Evolutionary conservation across 2,329 filamentous ascomycete genomes (phyloP).

Genomic region (Xylariaceae sp.): DNA sequence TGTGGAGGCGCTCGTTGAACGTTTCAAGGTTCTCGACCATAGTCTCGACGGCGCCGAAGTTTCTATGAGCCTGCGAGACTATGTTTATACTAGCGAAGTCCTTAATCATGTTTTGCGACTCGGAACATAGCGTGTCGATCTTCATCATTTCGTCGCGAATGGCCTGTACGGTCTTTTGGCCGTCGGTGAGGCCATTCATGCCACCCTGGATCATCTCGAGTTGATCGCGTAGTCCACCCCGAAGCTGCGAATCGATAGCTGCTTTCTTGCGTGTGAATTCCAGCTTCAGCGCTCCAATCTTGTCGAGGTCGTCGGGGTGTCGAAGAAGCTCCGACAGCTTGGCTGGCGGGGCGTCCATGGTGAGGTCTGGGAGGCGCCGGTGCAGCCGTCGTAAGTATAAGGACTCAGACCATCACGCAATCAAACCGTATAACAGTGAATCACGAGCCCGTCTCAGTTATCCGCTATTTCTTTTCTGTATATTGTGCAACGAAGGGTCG

Average conservation of each 20-base stretch:
- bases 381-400: constrained; percentile 25
- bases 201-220: constrained; percentile 90
- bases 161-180: constrained; percentile 83
- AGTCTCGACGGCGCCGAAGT: constrained; percentile 88
- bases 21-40: constrained; percentile 89
- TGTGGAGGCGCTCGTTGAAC: constrained; percentile 72
- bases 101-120: constrained; percentile 94
- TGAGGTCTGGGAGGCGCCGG: constrained; percentile 27
- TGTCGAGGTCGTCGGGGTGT: constrained; percentile 95
- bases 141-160: constrained; percentile 99
- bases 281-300: constrained; percentile 81
- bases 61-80: constrained; percentile 89
- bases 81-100: constrained; percentile 93
- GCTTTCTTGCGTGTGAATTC: constrained; percentile 94
- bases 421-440: background rate
- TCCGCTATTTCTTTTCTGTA: background rate
- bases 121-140: constrained; percentile 94
- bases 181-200: constrained; percentile 83
- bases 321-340: constrained; percentile 91
- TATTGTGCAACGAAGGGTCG: background rate
- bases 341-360: constrained; percentile 64
- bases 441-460: background rate
- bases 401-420: constrained; percentile 29
- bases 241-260: constrained; percentile 84
- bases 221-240: constrained; percentile 83